Base-by-base conservation (phyloP, 345 rosid species). In the Leavenworthia alabamica region DNA sequence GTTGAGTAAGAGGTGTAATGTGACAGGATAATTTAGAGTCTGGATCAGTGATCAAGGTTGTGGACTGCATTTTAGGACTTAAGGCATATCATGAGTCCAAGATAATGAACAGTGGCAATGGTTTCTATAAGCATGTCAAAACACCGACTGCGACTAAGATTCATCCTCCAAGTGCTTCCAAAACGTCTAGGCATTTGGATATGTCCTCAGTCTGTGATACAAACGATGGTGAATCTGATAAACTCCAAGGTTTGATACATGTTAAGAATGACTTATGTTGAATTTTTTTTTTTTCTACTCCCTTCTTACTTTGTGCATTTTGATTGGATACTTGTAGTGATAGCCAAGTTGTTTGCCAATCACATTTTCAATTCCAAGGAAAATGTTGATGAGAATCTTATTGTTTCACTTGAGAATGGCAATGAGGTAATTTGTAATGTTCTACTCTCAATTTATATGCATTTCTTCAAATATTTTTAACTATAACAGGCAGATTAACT, bases 1-100 rank as follows among this genome's bases (percentile, higher is more conserved):
- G 16, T 27, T 62, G 16, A 77, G 7, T 46, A 10, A 1, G 22
- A 20, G 22, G 22, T 66, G 3, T 69, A 8, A 33, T 69, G 35
- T 66, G 23, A 13, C 77, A 93, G 97, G 97, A 89, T 64, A 74
- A 74, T 56, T 41, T 89, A 71, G 99, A 93, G 66, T 73, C 82
- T 11, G 96, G 90, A 22, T 84, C 96, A 40, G 86, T 72, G 36
- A 79, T 78, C 29, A 93, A 84, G 67, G 84, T 93, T 60, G 96
- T 85, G 3, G 97, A 93, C 55, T 89, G 99, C 79, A 66, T 93
- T 45, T 79, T 93, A 23, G 84, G 89, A 36, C 88, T 93, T 19
- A 89, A 83, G 76, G 65, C 75, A 22, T 83, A 81, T 68, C 81
- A 86, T 45, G 99, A 93, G 61, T 53, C 72, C 71, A 89, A 89